phyloP scores from a whole-genome alignment of 371 early-diverging fungal genomes.

The Apophysomyces elegans region DNA sequence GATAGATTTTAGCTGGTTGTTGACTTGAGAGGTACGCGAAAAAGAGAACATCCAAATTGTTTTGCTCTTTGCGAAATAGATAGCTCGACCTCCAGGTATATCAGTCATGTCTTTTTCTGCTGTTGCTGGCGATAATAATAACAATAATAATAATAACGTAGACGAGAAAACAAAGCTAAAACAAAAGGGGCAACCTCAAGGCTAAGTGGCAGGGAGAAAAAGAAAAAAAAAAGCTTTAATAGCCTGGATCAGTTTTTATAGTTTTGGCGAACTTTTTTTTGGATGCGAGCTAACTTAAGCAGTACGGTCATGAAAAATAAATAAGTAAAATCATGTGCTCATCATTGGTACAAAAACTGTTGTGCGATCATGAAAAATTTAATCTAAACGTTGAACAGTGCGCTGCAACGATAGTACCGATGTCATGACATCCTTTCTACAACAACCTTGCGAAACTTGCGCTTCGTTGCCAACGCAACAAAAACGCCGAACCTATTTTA shows the following conservation, averaged over 20 bases:
- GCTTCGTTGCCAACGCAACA: no score
- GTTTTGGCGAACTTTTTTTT: not conserved
- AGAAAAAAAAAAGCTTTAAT: not conserved
- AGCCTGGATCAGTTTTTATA: not conserved
- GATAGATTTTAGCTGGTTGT: conserved; percentile 24
- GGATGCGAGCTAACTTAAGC: not conserved
- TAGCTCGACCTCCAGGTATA: conserved; percentile 13
- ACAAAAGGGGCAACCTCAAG: not conserved
- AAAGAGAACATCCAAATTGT: conserved; percentile 28
- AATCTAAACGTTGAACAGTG: no score
- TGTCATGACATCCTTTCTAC: no score
- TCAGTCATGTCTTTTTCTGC: not conserved
- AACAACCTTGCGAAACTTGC: no score
- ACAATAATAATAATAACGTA: no score
- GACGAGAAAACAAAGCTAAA: not conserved
- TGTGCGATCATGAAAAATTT: no score
- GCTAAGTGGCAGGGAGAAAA: not conserved
- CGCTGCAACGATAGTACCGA: no score
- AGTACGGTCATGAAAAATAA: not conserved
- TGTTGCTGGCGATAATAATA: not conserved
- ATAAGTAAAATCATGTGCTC: not conserved
- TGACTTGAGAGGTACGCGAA: conserved; percentile 19
- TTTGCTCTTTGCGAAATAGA: conserved; percentile 25
- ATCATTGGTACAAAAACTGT: no score
- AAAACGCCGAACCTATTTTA: no score